Evolutionary conservation across 1,139 yeast species (phyloP).

Genomic region (Magnusiomyces paraingens): DNA sequence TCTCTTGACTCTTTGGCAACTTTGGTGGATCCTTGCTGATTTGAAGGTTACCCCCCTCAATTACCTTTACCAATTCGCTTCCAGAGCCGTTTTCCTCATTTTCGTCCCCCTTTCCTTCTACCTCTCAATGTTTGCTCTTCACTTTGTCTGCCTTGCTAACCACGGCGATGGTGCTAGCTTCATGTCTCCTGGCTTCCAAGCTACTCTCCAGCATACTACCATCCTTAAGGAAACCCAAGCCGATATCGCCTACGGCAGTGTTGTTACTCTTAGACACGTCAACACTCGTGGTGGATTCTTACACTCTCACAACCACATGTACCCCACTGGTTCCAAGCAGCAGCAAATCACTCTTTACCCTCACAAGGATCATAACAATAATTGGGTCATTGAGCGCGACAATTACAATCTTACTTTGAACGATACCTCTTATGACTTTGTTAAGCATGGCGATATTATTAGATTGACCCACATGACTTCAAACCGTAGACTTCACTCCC

Average conservation of each 20-base stretch:
- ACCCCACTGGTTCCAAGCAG: slow-evolving; percentile 90
- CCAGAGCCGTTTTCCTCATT: slow-evolving; percentile 55
- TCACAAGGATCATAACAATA: slow-evolving; percentile 81
- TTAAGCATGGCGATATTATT: slow-evolving; percentile 71
- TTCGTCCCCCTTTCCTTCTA: slow-evolving; percentile 68
- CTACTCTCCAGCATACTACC: slow-evolving; percentile 61
- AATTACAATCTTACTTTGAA: slow-evolving; percentile 25
- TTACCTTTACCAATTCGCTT: slow-evolving; percentile 46
- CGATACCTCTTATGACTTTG: slow-evolving; percentile 41
- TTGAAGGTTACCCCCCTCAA: slow-evolving; percentile 50
- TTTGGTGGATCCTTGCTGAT: slow-evolving; percentile 90
- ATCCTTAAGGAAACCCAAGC: slow-evolving; percentile 66
- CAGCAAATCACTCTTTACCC: slow-evolving; percentile 90
- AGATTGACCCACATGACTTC: slow-evolving; percentile 68
- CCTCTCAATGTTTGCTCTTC: slow-evolving; percentile 67
- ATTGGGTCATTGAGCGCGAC: slow-evolving; percentile 64
- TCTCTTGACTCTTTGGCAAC: slow-evolving; percentile 57
- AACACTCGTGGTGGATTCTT: slow-evolving; percentile 91
- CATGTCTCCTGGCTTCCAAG: slow-evolving; percentile 84
- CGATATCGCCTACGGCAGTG: slow-evolving; percentile 86
- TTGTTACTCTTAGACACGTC: slow-evolving; percentile 68
- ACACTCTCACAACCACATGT: slow-evolving; percentile 82
- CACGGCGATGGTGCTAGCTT: slow-evolving; percentile 89
- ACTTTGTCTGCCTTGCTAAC: slow-evolving; percentile 60
- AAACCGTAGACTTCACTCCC: slow-evolving; percentile 84